Percentiles rank a stretch among this genome's conserved stretches.
These are phyloP conservation scores for Zea mays DNA, from an alignment of 176 grass and related monocot genomes.

Conservation along the genomic window Zm-B73-REFERENCE-NAM-5.0 NC_050096.1:7131001-7131500, in stretches of 20 bases:
- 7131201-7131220: background rate
- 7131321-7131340: conserved; percentile 89
- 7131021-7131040: conserved; percentile 88
- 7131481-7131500: background rate
- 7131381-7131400: background rate
- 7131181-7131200: background rate
- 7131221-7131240: background rate
- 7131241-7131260: background rate
- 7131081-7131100: conserved; percentile 96
- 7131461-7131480: background rate
- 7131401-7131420: background rate
- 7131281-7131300: conserved; percentile 70
- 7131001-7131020: conserved; percentile 79
- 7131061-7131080: conserved; percentile 83
- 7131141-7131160: conserved; percentile 58
- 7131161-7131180: background rate
- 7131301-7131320: conserved; percentile 68
- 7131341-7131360: conserved; percentile 80
- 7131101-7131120: conserved; percentile 81
- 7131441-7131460: background rate
- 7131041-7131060: conserved; percentile 80
- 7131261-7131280: conserved; percentile 5
- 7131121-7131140: conserved; percentile 86
- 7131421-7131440: conserved; percentile 2
- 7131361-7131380: conserved; percentile 51